phyloP scores from a whole-genome alignment of 2,329 filamentous ascomycete genomes.

The Colletotrichum brevisporum region DNA sequence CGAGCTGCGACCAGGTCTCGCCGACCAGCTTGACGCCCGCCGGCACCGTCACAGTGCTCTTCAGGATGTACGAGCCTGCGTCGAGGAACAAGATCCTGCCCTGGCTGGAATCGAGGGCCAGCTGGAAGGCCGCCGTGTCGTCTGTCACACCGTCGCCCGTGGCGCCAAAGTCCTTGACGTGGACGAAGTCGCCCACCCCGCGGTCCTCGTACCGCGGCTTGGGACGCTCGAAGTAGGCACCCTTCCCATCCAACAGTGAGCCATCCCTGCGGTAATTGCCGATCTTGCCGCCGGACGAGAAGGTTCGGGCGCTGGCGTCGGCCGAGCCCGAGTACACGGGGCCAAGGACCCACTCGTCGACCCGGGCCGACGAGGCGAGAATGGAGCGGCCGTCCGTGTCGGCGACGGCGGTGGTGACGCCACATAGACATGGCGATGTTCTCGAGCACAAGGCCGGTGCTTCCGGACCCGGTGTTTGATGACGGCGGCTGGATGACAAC shows the following conservation, averaged over 20 bases:
- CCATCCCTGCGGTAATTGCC: slow-evolving; percentile 16
- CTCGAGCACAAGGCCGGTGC: slow-evolving; percentile 63
- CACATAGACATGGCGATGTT: slow-evolving; percentile 66
- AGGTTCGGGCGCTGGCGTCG: background rate
- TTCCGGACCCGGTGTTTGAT: background rate
- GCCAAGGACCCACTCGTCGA: slow-evolving; percentile 42
- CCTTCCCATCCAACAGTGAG: slow-evolving; percentile 14
- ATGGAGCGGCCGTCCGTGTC: slow-evolving; percentile 37
- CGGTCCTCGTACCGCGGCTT: slow-evolving; percentile 67
- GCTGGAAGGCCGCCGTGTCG: slow-evolving; percentile 57
- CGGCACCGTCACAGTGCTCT: slow-evolving; percentile 52
- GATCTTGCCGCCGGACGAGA: slow-evolving; percentile 32
- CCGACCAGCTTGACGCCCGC: slow-evolving; percentile 52
- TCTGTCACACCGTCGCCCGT: slow-evolving; percentile 80
- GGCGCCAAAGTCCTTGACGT: slow-evolving; percentile 54
- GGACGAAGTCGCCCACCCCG: slow-evolving; percentile 38
- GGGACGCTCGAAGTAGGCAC: slow-evolving; percentile 60
- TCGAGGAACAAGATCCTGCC: slow-evolving; percentile 61
- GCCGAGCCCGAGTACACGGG: slow-evolving; percentile 38
- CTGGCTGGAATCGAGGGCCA: slow-evolving; percentile 55
- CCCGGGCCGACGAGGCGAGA: slow-evolving; percentile 7
- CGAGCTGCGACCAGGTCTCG: slow-evolving; percentile 51
- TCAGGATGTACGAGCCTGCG: slow-evolving; percentile 59
- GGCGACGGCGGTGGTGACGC: slow-evolving; percentile 44
- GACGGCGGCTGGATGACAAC: slow-evolving; percentile 16